Conservation (phyloP, 768 basidiomycete genomes). For the Scleroderma bovista region DNA sequence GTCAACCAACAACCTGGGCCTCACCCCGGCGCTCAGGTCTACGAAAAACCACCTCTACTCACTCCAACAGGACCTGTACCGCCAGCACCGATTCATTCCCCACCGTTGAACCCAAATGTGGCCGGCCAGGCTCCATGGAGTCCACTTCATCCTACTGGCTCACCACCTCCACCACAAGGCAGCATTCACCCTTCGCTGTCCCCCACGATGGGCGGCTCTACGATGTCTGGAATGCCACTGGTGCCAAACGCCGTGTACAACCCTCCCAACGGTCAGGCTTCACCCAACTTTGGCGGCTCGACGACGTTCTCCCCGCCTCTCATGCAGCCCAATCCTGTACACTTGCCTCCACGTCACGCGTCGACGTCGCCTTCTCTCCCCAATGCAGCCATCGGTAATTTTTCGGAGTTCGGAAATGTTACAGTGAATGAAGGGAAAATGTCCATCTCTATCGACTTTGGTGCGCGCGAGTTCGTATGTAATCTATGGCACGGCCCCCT, state of each 20-base stretch:
- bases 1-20: slow-evolving; percentile 50
- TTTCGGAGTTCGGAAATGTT: slow-evolving; percentile 11
- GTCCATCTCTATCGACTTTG: slow-evolving; percentile 81
- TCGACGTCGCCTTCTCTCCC: slow-evolving; percentile 21
- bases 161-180: slow-evolving; percentile 26
- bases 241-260: not conserved
- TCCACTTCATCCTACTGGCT: slow-evolving; percentile 17
- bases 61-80: slow-evolving; percentile 37
- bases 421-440: slow-evolving; percentile 65
- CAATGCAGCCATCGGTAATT: slow-evolving; percentile 9
- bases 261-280: not conserved
- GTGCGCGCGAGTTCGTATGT: slow-evolving; percentile 32
- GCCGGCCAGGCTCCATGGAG: slow-evolving; percentile 13
- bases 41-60: slow-evolving; percentile 41
- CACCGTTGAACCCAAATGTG: not conserved
- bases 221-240: not conserved
- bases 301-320: slow-evolving; percentile 9
- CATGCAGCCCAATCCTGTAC: slow-evolving; percentile 27
- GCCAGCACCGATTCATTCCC: slow-evolving; percentile 34
- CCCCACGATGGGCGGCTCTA: not conserved
- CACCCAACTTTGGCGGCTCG: not conserved
- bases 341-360: slow-evolving; percentile 11
- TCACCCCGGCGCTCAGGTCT: slow-evolving; percentile 27
- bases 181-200: slow-evolving; percentile 3
- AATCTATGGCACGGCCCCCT: not conserved